Evolutionary conservation across 2,329 filamentous ascomycete species (phyloP).

Genomic region (Purpureocillium lavendulum): DNA sequence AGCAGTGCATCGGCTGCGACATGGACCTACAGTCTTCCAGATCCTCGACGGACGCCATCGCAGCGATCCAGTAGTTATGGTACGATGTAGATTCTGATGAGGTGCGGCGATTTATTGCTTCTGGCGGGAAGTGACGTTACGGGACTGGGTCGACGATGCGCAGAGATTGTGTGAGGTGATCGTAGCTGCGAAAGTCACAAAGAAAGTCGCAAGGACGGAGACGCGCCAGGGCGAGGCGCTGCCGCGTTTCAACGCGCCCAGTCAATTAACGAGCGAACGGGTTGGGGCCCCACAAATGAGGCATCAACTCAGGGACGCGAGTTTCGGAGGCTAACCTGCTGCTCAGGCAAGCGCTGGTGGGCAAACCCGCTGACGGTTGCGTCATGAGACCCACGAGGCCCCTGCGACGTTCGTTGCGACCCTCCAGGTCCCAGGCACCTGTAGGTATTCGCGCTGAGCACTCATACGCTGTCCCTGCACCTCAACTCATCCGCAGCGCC

Average conservation of each 20-base stretch:
- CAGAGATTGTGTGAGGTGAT: too few relatives aligned
- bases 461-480: too few relatives aligned
- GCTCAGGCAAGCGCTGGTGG: too few relatives aligned
- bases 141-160: too few relatives aligned
- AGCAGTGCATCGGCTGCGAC: neutral
- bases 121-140: too few relatives aligned
- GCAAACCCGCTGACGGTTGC: slow-evolving; percentile 3
- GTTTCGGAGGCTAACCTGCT: too few relatives aligned
- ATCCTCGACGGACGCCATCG: too few relatives aligned
- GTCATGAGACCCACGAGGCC: slow-evolving; percentile 5
- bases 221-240: slow-evolving; percentile 5
- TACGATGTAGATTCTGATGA: neutral
- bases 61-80: too few relatives aligned
- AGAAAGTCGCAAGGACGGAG: neutral
- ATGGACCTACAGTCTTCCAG: slow-evolving; percentile 1
- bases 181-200: too few relatives aligned
- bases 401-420: neutral
- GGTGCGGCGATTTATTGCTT: too few relatives aligned
- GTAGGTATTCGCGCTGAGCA: neutral
- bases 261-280: slow-evolving; percentile 12
- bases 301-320: slow-evolving; percentile 3
- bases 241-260: slow-evolving; percentile 12
- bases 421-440: neutral
- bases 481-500: too few relatives aligned
- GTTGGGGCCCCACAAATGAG: slow-evolving; percentile 11